A percentile compares a stretch with the other conserved stretches of the same genome.
Conservation (phyloP, 75 land plant species). For the Ceratopteris richardii region DNA sequence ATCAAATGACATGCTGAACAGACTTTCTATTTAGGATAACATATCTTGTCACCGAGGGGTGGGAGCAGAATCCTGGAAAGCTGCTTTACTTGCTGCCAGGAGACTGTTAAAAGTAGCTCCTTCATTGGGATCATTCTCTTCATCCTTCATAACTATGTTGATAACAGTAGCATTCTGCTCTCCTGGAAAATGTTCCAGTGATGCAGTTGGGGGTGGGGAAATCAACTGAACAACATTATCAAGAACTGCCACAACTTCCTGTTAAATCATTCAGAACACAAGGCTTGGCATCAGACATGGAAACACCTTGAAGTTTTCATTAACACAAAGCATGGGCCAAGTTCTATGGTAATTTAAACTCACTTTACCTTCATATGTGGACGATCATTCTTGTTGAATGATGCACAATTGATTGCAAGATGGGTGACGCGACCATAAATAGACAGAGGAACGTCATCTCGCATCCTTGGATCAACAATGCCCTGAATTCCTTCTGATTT, state of each 20-base stretch:
- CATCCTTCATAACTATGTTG: neutral
- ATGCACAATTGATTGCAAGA: slow-evolving; percentile 18
- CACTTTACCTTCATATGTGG: slow-evolving; percentile 35
- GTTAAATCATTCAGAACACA: neutral
- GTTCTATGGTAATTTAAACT: no score
- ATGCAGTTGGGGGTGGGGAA: neutral
- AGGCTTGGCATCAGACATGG: no score
- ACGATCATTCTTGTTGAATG: slow-evolving; percentile 26
- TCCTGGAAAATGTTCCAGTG: neutral
- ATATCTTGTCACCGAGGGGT: slow-evolving; percentile 3
- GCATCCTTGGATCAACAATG: slow-evolving; percentile 13
- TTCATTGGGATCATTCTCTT: neutral
- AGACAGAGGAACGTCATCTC: slow-evolving; percentile 6
- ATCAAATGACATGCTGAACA: no score
- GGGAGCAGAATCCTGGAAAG: neutral
- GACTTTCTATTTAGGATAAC: no score
- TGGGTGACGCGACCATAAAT: slow-evolving; percentile 4
- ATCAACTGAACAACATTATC: neutral
- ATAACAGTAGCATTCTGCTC: neutral
- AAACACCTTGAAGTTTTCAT: neutral
- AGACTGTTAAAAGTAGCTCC: neutral
- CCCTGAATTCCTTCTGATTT: slow-evolving; percentile 11
- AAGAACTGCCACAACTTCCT: neutral
- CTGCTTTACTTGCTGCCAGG: slow-evolving; percentile 5
- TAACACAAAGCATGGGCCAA: no score